Conservation (phyloP, 768 basidiomycete species). For the Tulasnella sp. region DNA sequence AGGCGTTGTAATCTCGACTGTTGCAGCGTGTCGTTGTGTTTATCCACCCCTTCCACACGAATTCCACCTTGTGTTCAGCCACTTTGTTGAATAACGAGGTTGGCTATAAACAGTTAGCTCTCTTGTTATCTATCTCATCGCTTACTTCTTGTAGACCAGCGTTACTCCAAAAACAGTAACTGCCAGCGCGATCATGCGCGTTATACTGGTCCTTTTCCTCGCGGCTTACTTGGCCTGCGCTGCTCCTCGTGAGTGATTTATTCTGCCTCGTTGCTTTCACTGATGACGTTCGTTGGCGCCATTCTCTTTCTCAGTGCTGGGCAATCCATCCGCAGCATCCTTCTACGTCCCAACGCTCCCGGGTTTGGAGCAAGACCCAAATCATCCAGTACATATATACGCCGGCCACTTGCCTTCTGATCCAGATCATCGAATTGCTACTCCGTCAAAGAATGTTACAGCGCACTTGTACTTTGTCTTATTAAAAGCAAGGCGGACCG, state of each 20-base stretch:
- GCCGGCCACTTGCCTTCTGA: slow-evolving; percentile 79
- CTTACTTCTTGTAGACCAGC: neutral
- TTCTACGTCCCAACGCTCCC: slow-evolving; percentile 74
- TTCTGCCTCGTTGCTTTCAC: neutral
- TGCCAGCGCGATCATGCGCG: slow-evolving; percentile 8
- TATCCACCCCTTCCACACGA: too few species aligned
- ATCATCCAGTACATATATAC: slow-evolving; percentile 60
- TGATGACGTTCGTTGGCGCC: too few species aligned
- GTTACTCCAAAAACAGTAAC: neutral
- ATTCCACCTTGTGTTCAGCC: too few species aligned
- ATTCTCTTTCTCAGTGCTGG: neutral
- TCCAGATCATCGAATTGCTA: slow-evolving; percentile 39
- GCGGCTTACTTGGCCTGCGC: slow-evolving; percentile 4
- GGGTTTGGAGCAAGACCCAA: slow-evolving; percentile 54
- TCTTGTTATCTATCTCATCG: too few species aligned
- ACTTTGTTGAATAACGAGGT: too few species aligned
- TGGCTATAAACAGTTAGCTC: too few species aligned
- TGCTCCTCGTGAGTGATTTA: neutral
- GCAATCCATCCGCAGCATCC: slow-evolving; percentile 45
- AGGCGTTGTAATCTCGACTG: too few species aligned
- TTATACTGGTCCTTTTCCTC: neutral
- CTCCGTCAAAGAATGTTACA: slow-evolving; percentile 43
- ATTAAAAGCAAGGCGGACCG: slow-evolving; percentile 69
- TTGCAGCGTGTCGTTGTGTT: too few species aligned
- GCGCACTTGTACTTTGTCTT: slow-evolving; percentile 83